Base-by-base conservation (phyloP, 257 asterid species). In the Nicotiana obtusifolia region DNA sequence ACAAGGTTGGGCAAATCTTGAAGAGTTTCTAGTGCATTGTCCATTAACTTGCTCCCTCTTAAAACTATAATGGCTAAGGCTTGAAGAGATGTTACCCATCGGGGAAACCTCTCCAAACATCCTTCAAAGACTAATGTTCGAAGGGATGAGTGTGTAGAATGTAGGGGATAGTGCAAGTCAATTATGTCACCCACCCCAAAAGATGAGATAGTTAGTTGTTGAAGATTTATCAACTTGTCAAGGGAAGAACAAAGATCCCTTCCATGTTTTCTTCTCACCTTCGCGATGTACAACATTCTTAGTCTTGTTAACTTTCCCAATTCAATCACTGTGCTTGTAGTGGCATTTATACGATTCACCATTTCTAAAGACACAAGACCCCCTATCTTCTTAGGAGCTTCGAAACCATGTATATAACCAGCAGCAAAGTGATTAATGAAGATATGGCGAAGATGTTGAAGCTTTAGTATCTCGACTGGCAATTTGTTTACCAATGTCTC, bases 1-100 rank as follows among this genome's bases (percentile, higher is more conserved):
- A 66, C 37, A 44, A 88, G 49, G 77, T 81, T 80, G 57, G 89
- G 87, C 82, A 88, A 84, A 69, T 64, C 77, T 76, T 83, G 81
- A 44, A 88, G 85, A 44, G 6, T 28, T 68, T 80, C 54, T 0
- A 88, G 82, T 10, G 81, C 83, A 68, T 77, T 41, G 11, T 86
- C 85, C 69, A 31, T 73, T 35, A 86, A 53, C 54, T 22, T 33
- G 31, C 86, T 78, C 77, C 67, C 28, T 2, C 10, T 16, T 4
- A 86, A 53, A 22, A 11, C 16, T 30, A 86, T 33, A 31, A 28
- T 82, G 17, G 41, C 75, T 56, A 84, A 65, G 60, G 84, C 77
- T 7, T 59, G 79, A 37, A 82, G 87, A 69, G 80, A 77, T 33
- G 54, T 37, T 59, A 86, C 61, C 87, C 87, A 86, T 5, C 24